phyloP scores from a whole-genome alignment of 2,329 filamentous ascomycete species.

The Trichophaea hybrida region DNA sequence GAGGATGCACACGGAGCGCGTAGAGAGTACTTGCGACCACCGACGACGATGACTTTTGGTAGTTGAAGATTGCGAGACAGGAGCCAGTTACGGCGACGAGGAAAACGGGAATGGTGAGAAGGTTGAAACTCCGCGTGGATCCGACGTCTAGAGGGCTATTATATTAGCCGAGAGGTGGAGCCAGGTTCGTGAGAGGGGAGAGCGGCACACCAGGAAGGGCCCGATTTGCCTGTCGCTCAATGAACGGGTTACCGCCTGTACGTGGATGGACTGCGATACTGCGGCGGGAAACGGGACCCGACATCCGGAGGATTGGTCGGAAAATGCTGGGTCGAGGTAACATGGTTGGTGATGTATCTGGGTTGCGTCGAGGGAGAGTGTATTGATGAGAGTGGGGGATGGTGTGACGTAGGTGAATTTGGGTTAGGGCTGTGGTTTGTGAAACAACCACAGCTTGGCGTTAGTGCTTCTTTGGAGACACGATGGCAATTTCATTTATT shows the following conservation, averaged over 20 bases:
- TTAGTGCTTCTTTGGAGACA: too few relatives aligned
- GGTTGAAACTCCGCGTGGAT: background rate
- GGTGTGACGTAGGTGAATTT: too few relatives aligned
- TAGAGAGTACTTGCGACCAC: constrained; percentile 83
- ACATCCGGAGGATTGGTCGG: background rate
- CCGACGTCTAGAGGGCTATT: background rate
- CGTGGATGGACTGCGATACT: constrained; percentile 25
- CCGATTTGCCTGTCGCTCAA: constrained; percentile 50
- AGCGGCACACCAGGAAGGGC: constrained; percentile 45
- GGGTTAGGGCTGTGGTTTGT: too few relatives aligned
- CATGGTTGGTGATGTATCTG: background rate
- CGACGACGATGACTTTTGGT: constrained; percentile 84
- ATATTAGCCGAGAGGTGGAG: background rate
- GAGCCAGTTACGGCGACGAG: constrained; percentile 29
- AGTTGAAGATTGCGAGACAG: constrained; percentile 89
- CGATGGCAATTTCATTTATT: too few relatives aligned
- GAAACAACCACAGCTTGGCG: too few relatives aligned
- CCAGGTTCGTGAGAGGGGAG: background rate
- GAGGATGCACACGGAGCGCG: constrained; percentile 65
- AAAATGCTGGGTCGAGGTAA: background rate
- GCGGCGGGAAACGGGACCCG: constrained; percentile 3
- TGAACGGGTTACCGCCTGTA: constrained; percentile 36
- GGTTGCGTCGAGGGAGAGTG: too few relatives aligned
- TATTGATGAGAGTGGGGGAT: too few relatives aligned
- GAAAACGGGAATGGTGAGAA: constrained; percentile 11